These are phyloP conservation scores for Coffea eugenioides DNA, from an alignment of 257 asterid genomes.

Conservation along the genomic window DNA sequence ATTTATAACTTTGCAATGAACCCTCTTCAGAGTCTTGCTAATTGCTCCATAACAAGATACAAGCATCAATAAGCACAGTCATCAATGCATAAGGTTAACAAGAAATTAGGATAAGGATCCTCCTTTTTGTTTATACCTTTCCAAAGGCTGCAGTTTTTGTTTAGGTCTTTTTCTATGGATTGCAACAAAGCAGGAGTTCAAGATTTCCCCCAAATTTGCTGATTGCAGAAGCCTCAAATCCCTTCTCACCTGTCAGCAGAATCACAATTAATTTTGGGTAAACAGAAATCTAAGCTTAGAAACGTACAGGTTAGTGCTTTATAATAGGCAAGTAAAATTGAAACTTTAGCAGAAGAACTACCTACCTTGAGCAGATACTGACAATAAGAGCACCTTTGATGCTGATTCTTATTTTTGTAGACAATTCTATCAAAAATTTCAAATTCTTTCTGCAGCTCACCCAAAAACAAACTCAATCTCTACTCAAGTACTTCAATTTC, in stretches of 20 bases:
- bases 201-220: slow-evolving; percentile 63
- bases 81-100: neutral
- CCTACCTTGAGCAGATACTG: slow-evolving; percentile 76
- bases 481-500: slow-evolving; percentile 52
- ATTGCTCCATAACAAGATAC: neutral
- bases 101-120: neutral
- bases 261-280: neutral
- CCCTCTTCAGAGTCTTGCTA: neutral
- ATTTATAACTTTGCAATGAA: neutral
- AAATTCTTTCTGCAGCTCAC: slow-evolving; percentile 65
- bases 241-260: slow-evolving; percentile 62
- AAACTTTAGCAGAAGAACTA: neutral
- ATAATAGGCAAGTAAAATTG: too few species aligned
- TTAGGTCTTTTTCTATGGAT: slow-evolving; percentile 76
- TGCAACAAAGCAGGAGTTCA: slow-evolving; percentile 60
- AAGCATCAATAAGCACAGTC: neutral
- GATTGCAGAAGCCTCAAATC: slow-evolving; percentile 76
- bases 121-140: slow-evolving; percentile 41
- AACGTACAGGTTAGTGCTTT: neutral
- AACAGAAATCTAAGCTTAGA: neutral
- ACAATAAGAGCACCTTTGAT: slow-evolving; percentile 70
- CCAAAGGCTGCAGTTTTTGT: slow-evolving; percentile 83
- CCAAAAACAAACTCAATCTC: slow-evolving; percentile 60
- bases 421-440: slow-evolving; percentile 80
- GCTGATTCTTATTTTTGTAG: slow-evolving; percentile 90